phyloP scores from a whole-genome alignment of 1,139 yeast species.

The Protomyces arabidopsidicola region DNA sequence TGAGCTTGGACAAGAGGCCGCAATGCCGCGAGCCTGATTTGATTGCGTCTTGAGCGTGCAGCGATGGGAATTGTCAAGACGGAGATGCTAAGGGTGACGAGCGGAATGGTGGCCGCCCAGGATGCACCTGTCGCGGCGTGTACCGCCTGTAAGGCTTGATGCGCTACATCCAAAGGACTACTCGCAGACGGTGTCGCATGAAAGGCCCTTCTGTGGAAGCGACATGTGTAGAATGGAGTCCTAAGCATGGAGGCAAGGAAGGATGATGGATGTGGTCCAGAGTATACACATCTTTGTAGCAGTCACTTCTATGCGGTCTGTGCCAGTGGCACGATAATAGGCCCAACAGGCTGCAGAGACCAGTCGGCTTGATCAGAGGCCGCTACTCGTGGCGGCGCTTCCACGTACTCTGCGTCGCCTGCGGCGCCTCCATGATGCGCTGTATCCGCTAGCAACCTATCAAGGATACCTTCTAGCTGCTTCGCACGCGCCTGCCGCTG shows the following conservation, averaged over 20 bases:
- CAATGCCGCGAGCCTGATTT: conserved; percentile 1
- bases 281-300: neutral
- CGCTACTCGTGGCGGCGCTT: neutral
- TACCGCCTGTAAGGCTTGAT: neutral
- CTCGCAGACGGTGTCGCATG: neutral
- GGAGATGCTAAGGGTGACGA: conserved; percentile 4
- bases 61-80: conserved; percentile 23
- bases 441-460: neutral
- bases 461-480: neutral
- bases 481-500: neutral
- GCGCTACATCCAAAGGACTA: neutral
- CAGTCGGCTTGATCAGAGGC: neutral
- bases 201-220: neutral
- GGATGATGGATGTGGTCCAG: neutral
- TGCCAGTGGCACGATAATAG: neutral
- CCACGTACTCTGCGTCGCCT: neutral
- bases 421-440: neutral
- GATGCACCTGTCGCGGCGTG: conserved; percentile 4
- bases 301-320: neutral
- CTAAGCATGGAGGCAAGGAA: neutral
- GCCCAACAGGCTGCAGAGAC: neutral
- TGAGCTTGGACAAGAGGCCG: conserved; percentile 13
- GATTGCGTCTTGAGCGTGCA: conserved; percentile 5
- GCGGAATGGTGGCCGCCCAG: conserved; percentile 8
- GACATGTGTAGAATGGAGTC: neutral